Evolutionary conservation across 257 asterid genomes (phyloP), one percentile per base, ranked within the genome.

Genomic region (Nicotiana sylvestris): DNA sequence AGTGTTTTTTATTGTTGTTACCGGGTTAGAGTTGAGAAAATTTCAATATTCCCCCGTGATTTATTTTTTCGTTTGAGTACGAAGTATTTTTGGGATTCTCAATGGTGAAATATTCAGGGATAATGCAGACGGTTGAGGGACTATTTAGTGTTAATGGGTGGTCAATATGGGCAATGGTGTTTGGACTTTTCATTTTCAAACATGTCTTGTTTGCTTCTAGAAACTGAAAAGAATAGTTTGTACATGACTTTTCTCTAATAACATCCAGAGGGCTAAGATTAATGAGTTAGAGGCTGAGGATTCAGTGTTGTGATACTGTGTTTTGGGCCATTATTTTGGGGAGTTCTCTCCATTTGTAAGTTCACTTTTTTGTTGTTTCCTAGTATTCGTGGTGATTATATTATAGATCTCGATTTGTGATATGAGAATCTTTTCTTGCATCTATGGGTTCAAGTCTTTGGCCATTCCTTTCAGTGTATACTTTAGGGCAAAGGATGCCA

Each of bases 321-420:
- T 76, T 25, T 72, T 29, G 64, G 80, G 46, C 64, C 80, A 51
- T 27, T 51, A 15, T 6, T 76, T 76, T 76, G 46, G 46, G 25
- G 13, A 8, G 80, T 76, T 76, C 29, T 56, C 80, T 76, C 27
- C 37, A 51, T 51, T 15, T 76, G 29, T 27, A 25, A 51, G 37
- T 76, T n/a, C 35, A 25, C 16, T 13, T 74, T 13, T 49, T 74
- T 76, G 37, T 9, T 43, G 15, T 51, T 72, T 51, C 29, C 80
- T 51, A 72, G 79, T 72, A 76, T 58, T 74, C 16, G 39, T 27
- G 16, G 43, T 76, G 80, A 49, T 76, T 76, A 18, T 72, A 76
- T 76, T 53, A 53, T 13, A 3, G 57, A 53, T 53, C 57, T 53
- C 2, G 57, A 53, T 53, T 53, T 53, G 18, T 53, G 29, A 16